A percentile compares a stretch with the other conserved stretches of the same genome.
Evolutionary conservation across 2,329 filamentous ascomycete species (phyloP).

Genomic region (Cladobotryum protrusum): DNA sequence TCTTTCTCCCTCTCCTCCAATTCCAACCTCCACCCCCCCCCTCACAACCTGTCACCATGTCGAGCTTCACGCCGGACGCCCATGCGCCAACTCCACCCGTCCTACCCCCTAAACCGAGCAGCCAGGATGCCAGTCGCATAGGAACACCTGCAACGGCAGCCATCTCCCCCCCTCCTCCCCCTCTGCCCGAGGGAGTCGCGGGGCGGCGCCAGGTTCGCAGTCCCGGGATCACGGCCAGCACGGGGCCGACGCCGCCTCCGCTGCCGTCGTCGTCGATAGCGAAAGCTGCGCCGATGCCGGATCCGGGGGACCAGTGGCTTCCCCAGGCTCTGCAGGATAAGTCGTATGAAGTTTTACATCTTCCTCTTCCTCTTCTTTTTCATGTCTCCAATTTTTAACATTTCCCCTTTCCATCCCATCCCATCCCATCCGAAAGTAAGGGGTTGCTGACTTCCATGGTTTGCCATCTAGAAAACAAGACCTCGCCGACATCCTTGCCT

Average conservation of each 20-base stretch:
- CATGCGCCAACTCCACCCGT: conserved; percentile 48
- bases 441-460: neutral
- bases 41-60: conserved; percentile 16
- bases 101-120: conserved; percentile 65
- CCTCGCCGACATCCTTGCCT: conserved; percentile 62
- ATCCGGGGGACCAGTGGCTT: conserved; percentile 70
- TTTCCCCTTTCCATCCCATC: neutral
- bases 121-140: conserved; percentile 61
- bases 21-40: neutral
- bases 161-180: conserved; percentile 14
- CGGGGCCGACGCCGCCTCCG: conserved; percentile 10
- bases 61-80: conserved; percentile 23
- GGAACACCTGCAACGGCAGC: conserved; percentile 55
- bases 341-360: conserved; percentile 50
- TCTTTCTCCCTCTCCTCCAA: neutral
- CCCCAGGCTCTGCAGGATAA: conserved; percentile 73
- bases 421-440: neutral
- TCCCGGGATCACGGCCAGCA: neutral
- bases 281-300: conserved; percentile 34
- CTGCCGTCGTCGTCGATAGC: conserved; percentile 13
- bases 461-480: conserved; percentile 61
- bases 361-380: neutral
- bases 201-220: conserved; percentile 1
- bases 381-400: neutral
- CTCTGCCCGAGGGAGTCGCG: conserved; percentile 3